Evolutionary conservation across 352 stramenopile species (phyloP).

Genomic region (Phytophthora vignae): DNA sequence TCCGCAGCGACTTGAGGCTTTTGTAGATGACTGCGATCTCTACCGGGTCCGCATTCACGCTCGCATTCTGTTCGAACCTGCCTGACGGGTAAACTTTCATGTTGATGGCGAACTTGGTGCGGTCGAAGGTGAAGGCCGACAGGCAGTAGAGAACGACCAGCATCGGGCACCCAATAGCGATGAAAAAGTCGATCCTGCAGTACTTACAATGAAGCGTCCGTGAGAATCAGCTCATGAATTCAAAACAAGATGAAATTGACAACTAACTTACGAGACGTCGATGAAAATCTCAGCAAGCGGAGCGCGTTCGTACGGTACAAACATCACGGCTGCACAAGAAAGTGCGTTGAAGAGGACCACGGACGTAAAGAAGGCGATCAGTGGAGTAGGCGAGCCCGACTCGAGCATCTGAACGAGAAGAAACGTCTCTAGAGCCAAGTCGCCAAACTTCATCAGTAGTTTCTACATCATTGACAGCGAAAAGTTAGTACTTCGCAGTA

Average conservation of each 20-base stretch:
- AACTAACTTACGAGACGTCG: slow-evolving; percentile 37
- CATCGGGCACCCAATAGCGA: slow-evolving; percentile 30
- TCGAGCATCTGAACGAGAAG: slow-evolving; percentile 25
- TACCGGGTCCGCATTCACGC: slow-evolving; percentile 18
- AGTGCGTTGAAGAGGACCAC: slow-evolving; percentile 25
- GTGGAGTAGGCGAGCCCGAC: slow-evolving; percentile 5
- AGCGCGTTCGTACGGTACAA: slow-evolving; percentile 14
- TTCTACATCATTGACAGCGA: slow-evolving; percentile 7
- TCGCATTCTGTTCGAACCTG: slow-evolving; percentile 27
- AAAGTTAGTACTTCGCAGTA: too few species aligned
- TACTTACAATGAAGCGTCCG: neutral
- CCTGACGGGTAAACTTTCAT: slow-evolving; percentile 15
- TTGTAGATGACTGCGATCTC: slow-evolving; percentile 28
- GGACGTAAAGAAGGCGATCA: slow-evolving; percentile 22
- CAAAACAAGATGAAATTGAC: too few species aligned
- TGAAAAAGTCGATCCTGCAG: slow-evolving; percentile 36
- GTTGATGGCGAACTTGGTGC: slow-evolving; percentile 27
- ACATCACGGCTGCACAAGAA: slow-evolving; percentile 22
- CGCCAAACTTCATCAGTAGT: slow-evolving; percentile 14
- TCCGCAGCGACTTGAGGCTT: slow-evolving; percentile 39
- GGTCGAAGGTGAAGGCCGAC: slow-evolving; percentile 34
- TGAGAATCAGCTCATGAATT: neutral
- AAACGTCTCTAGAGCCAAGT: slow-evolving; percentile 22
- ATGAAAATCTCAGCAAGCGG: slow-evolving; percentile 27
- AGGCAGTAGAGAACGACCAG: slow-evolving; percentile 31